These are phyloP conservation scores for Pseudozyma sp. DNA, from an alignment of 1,284 basidiomycete genomes.

Conservation along the genomic window DNA sequence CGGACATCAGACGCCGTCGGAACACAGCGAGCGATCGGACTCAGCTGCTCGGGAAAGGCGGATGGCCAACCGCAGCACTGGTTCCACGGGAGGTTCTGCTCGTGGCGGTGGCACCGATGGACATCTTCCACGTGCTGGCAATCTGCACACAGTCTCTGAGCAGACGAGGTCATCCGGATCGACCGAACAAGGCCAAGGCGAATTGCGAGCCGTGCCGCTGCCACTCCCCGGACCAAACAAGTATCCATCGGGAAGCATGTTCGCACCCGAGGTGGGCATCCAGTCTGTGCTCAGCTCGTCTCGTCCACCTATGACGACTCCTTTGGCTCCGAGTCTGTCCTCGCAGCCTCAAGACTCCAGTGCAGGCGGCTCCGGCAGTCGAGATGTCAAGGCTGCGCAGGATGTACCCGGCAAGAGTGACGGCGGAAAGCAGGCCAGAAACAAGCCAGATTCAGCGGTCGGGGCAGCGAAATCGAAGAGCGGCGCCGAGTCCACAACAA, in stretches of 20 bases:
- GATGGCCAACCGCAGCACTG: slow-evolving; percentile 20
- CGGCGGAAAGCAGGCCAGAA: slow-evolving; percentile 1
- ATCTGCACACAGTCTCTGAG: slow-evolving; percentile 14
- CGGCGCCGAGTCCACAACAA: neutral
- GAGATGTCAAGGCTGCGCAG: neutral
- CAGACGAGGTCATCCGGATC: neutral
- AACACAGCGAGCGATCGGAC: slow-evolving; percentile 22
- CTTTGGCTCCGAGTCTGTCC: slow-evolving; percentile 21
- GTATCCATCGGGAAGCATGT: slow-evolving; percentile 54
- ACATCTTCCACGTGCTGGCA: neutral
- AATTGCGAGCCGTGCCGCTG: slow-evolving; percentile 7
- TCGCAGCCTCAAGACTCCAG: slow-evolving; percentile 6
- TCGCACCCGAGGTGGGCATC: slow-evolving; percentile 59
- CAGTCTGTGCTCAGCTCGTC: slow-evolving; percentile 47
- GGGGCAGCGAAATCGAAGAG: neutral
- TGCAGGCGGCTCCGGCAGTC: neutral
- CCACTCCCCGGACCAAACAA: slow-evolving; percentile 17
- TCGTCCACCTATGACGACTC: slow-evolving; percentile 51
- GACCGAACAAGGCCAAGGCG: neutral
- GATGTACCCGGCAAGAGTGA: neutral
- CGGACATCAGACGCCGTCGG: slow-evolving; percentile 15
- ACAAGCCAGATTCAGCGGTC: neutral
- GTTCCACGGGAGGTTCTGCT: slow-evolving; percentile 1
- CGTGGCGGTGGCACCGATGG: slow-evolving; percentile 1
- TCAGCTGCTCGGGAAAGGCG: slow-evolving; percentile 19